Evolutionary conservation across 2,329 filamentous ascomycete genomes (phyloP).

Genomic region (Periconia digitata): DNA sequence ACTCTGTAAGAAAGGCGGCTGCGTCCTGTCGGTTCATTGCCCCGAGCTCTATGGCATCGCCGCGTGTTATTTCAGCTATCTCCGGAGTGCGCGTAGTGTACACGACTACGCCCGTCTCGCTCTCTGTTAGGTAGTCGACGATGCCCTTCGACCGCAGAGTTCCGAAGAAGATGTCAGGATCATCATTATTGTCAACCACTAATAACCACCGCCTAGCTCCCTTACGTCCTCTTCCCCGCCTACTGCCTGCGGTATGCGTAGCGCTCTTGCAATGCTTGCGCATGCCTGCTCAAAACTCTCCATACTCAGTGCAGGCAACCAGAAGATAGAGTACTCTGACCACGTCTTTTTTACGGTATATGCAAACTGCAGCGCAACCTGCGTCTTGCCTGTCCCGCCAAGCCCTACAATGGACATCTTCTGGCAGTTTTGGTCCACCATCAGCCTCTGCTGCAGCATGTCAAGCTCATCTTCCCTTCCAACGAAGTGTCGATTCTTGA

Average conservation of each 20-base stretch:
- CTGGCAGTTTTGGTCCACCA: slow-evolving; percentile 20
- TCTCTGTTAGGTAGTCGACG: slow-evolving; percentile 12
- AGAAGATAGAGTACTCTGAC: slow-evolving; percentile 22
- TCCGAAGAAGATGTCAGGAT: slow-evolving; percentile 9
- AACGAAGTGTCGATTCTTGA: slow-evolving; percentile 27
- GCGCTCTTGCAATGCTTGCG: slow-evolving; percentile 5
- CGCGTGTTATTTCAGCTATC: slow-evolving; percentile 6
- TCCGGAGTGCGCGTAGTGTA: slow-evolving; percentile 12
- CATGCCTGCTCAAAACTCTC: slow-evolving; percentile 23
- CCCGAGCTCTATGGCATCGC: slow-evolving; percentile 8
- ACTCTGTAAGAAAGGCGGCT: neutral
- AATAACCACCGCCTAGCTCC: slow-evolving; percentile 14
- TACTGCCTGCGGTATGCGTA: slow-evolving; percentile 13
- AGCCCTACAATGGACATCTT: slow-evolving; percentile 31
- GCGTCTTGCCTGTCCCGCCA: slow-evolving; percentile 36
- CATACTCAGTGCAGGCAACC: slow-evolving; percentile 21
- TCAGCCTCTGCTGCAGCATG: slow-evolving; percentile 21
- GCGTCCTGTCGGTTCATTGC: slow-evolving; percentile 34
- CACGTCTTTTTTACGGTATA: slow-evolving; percentile 21
- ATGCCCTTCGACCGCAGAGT: slow-evolving; percentile 4
- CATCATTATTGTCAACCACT: slow-evolving; percentile 13
- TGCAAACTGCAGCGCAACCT: slow-evolving; percentile 32
- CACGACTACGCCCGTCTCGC: slow-evolving; percentile 8
- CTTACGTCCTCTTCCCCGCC: slow-evolving; percentile 22
- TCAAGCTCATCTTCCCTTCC: slow-evolving; percentile 26